These are phyloP conservation scores for Phylloporus sp. DNA, from an alignment of 1,284 basidiomycete genomes.

Conservation along the genomic window DNA sequence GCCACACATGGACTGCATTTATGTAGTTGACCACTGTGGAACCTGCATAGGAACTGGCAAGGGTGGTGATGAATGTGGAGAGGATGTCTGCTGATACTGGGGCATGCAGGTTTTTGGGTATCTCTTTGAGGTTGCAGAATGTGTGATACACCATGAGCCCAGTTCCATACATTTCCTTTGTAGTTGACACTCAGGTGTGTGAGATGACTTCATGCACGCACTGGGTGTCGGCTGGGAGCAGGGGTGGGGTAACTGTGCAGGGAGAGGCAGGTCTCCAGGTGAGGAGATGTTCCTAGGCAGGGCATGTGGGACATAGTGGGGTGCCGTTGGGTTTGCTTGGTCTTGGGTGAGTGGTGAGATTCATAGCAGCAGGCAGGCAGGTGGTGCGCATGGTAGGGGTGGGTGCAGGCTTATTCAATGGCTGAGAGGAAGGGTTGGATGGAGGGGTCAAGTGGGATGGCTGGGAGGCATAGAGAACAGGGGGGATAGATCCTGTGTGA, in stretches of 20 bases:
- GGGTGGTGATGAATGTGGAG: background rate
- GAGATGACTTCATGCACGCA: background rate
- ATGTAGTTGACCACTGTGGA: background rate
- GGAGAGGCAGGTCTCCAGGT: background rate
- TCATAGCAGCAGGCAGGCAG: no score
- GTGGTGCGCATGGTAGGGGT: no score
- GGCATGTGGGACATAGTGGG: background rate
- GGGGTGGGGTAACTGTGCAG: background rate
- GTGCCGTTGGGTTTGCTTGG: background rate
- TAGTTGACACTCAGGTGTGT: background rate
- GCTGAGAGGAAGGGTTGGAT: background rate
- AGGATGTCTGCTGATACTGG: background rate
- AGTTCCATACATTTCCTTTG: background rate
- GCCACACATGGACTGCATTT: background rate
- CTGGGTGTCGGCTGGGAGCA: background rate
- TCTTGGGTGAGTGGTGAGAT: no score
- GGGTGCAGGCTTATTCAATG: no score
- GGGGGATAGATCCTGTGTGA: background rate
- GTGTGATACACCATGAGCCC: background rate
- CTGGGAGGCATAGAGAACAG: background rate
- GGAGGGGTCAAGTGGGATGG: background rate
- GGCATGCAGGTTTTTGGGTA: background rate
- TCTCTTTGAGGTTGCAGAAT: background rate
- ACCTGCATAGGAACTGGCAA: background rate
- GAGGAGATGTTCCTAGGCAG: background rate